Evolutionary conservation across 345 rosid genomes (phyloP), one percentile per base, ranked within the genome.

Genomic region (Rhodamnia argentea): DNA sequence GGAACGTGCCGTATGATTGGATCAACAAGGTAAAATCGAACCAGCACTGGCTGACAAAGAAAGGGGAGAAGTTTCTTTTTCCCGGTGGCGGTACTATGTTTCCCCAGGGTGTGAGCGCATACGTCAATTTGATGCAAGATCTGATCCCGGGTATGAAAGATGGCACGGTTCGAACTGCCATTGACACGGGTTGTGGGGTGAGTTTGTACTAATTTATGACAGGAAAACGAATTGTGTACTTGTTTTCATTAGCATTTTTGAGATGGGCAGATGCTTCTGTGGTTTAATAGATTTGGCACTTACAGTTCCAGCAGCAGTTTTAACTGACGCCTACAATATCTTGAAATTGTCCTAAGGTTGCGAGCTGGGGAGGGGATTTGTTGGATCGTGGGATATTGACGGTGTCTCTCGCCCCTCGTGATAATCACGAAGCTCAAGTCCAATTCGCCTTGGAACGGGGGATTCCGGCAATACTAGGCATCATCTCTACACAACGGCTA

Each of bases 71-170:
- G 89, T 97, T 97, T 92, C 89, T 91, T 78, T 97, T 97, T 82
- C 99, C 99, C 5, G 99, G 99, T 83, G 99, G 99, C 3, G 99
- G 99, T 86, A 97, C 99, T 8, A 97, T 97, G 99, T 97, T 97
- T 90, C 99, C 99, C 4, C 87, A 87, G 55, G 99, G 99, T 90
- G 99, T 97, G 86, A 89, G 98, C 87, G 98, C 96, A 37, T 97
- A 97, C 84, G 98, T 96, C 26, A 96, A 97, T 91, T 85, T 92
- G 91, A 97, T 97, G 99, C 94, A 90, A 89, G 97, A 94, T 89
- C 91, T 97, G 91, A 95, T 97, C 88, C 99, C 99, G 27, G 99
- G 91, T 87, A 95, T 97, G 96, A 93, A 94, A 84, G 98, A 97
- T 82, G 99, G 99, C 55, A 94, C 97, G 20, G 89, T 97, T 62